Evolutionary conservation across 192 early-diverging fungal genomes (phyloP), one percentile per base, ranked within the genome.

Genomic region (Allomyces macrogynus): DNA sequence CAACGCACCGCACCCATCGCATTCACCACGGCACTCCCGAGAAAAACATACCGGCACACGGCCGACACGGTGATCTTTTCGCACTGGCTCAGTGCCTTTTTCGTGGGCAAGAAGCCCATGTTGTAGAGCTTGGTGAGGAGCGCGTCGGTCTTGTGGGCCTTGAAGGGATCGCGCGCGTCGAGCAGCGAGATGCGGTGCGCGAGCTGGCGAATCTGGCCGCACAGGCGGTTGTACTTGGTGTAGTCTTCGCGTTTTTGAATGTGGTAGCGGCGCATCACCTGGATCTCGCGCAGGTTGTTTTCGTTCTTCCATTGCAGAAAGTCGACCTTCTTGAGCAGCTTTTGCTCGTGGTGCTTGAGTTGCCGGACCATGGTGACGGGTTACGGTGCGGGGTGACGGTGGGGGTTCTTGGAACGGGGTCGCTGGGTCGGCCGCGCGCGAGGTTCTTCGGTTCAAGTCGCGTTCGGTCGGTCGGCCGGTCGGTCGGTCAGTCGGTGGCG

Each of bases 301-400:
- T 94, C 89, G 26, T 83, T 81, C 76, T 91, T 91, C 89, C 89
- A 96, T 75, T 81, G 63, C 68, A 96, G 70, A 70, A 96, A 94
- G 74, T 96, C 88, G 62, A 96, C 92, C 79, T 94, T 96, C 73
- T 88, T 87, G 54, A 96, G 81, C 11, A 96, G 81, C 79, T 95
- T 96, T 73, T 91, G 80, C 77, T 96, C 93, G 80, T 96, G 92
- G 81, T 84, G 84, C 68, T 94, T 89, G 67, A 96, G 76, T 72
- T 92, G 81, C 69, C 89, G 77, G 24, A 81, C 32, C 32, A 40
- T 40, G 32, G 32, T 40, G 32, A 40, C 32, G 32, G 32, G 32
- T 40, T 3, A 40, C 32, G 32, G 32, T 40, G 32, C 32, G 32
- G 32, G 32, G 7, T n/a, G n/a, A n/a, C n/a, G 26, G 26, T 27